Evolutionary conservation across 345 rosid species (phyloP).

Genomic region (Brassica cretica): DNA sequence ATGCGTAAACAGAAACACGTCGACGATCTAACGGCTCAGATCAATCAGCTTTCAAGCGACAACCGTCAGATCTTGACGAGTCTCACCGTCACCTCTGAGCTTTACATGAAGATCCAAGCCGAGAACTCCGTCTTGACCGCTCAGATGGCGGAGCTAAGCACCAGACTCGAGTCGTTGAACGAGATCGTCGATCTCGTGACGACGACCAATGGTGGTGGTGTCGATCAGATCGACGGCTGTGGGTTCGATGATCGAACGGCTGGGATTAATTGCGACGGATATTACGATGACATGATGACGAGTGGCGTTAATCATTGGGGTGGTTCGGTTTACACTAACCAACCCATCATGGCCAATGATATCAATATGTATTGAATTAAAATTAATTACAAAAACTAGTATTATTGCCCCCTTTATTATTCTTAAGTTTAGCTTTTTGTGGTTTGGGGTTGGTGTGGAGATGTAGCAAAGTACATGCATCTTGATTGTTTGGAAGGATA

Average conservation of each 20-base stretch:
- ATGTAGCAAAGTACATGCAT: constrained; percentile 30
- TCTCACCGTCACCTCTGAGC: constrained; percentile 57
- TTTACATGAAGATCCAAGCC: constrained; percentile 58
- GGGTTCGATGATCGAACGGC: constrained; percentile 40
- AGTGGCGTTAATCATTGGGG: constrained; percentile 39
- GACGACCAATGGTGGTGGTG: constrained; percentile 24
- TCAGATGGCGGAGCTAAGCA: constrained; percentile 66
- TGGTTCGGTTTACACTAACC: constrained; percentile 42
- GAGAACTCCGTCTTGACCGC: constrained; percentile 78
- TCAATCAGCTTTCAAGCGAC: constrained; percentile 50
- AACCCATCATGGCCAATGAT: constrained; percentile 47
- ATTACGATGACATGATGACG: constrained; percentile 40
- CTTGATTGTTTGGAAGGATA: constrained; percentile 38
- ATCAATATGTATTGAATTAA: constrained; percentile 43
- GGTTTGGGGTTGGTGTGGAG: constrained; percentile 36
- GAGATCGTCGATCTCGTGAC: constrained; percentile 55
- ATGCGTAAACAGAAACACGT: constrained; percentile 82
- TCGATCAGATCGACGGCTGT: constrained; percentile 39
- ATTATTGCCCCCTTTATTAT: background rate
- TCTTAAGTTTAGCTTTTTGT: constrained; percentile 21
- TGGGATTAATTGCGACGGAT: constrained; percentile 36
- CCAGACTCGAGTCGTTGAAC: constrained; percentile 69
- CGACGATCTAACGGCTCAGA: constrained; percentile 64
- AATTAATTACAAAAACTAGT: constrained; percentile 14
- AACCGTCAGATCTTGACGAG: constrained; percentile 57